Evolutionary conservation across 2,329 filamentous ascomycete species (phyloP), one percentile per base, ranked within the genome.

Genomic region (Tolypocladium pustulatum): DNA sequence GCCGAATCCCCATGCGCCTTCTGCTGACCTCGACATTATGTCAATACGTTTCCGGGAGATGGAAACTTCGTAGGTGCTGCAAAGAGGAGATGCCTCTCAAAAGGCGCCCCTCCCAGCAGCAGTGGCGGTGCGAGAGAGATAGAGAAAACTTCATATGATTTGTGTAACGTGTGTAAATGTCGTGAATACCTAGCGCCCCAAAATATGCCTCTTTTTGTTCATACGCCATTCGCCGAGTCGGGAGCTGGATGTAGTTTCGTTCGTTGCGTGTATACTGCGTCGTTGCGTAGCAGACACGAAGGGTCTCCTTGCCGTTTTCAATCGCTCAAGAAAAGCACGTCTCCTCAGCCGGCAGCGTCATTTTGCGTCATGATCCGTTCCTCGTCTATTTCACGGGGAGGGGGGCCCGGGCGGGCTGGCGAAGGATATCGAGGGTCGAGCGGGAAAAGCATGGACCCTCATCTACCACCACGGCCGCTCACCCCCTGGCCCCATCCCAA

Each of bases 151-250:
- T 53, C 49, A 36, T 53, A 15, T 30, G 46, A 36, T 63, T 67
- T 63, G 62, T 65, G 57, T 56, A 58, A 62, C 55, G 68, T 59
- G 53, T 60, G 61, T 69, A 69, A 71, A 72, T 68, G 66, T 70
- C 66, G 69, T 68, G 64, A 66, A 67, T 40, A 69, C 68, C 68
- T 65, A 71, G 69, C 71, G 69, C 71, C 71, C 69, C 69, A 66
- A 63, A 64, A 67, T 69, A 71, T 72, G 66, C 69, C 68, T 70
- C 63, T 68, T 69, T 70, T 71, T 67, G 65, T 70, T 66, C 66
- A 66, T 72, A 69, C 72, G 70, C 72, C 72, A 69, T 73, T 72
- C 72, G 72, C 72, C 72, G 66, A 64, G 71, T 65, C 67, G 68
- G 65, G 66, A 68, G 66, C 66, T 51, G 68, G 64, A 64, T 67